phyloP scores from a whole-genome alignment of 2,329 filamentous ascomycete species.

The Diaporthe destruens region DNA sequence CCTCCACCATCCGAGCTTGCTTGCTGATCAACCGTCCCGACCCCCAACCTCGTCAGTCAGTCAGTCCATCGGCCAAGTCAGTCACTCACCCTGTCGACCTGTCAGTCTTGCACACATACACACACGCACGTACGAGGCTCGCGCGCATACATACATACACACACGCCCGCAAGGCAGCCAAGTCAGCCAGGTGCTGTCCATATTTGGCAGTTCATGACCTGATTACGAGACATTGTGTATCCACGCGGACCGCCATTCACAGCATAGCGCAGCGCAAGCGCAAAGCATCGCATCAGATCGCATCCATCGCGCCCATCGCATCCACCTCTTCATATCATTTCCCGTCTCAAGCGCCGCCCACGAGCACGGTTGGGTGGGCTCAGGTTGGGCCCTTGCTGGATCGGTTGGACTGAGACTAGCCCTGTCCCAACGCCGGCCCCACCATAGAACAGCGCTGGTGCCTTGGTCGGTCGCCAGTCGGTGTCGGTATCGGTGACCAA shows the following conservation, averaged over 20 bases:
- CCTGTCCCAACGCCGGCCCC: slow-evolving; percentile 24
- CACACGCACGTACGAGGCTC: not conserved
- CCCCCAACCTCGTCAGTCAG: slow-evolving; percentile 15
- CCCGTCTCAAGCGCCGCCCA: slow-evolving; percentile 21
- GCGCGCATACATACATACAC: no score
- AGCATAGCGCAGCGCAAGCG: slow-evolving; percentile 16
- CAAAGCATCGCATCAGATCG: not conserved
- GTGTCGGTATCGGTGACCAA: not conserved
- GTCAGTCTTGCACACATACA: not conserved
- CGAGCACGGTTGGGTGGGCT: slow-evolving; percentile 16
- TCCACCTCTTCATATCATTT: slow-evolving; percentile 14
- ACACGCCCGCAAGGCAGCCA: not conserved
- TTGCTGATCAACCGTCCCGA: slow-evolving; percentile 29
- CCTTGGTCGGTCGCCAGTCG: slow-evolving; percentile 24
- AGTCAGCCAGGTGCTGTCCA: slow-evolving; percentile 6
- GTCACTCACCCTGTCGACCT: not conserved
- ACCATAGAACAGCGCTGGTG: slow-evolving; percentile 26
- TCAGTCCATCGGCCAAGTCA: no score
- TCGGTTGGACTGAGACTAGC: slow-evolving; percentile 23
- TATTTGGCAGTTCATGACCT: slow-evolving; percentile 5
- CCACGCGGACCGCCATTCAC: not conserved
- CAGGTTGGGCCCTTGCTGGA: slow-evolving; percentile 16
- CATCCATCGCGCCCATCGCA: slow-evolving; percentile 4
- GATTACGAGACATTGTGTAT: not conserved
- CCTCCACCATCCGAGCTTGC: slow-evolving; percentile 28